Base-by-base conservation (phyloP, 495 filamentous ascomycete species). In the Oidiodendron maius region DNA sequence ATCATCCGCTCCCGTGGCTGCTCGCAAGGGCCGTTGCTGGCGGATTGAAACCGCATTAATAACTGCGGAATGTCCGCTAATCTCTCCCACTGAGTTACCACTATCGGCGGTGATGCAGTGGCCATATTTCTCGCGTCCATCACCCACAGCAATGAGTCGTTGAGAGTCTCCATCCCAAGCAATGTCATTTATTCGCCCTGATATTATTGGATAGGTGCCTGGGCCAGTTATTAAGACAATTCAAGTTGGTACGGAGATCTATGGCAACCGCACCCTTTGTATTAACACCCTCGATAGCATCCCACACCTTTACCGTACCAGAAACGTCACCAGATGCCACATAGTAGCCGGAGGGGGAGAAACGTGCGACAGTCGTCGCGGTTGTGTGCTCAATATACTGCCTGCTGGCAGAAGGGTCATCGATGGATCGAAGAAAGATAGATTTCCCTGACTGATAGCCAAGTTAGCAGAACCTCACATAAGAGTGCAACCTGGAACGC, bases 121-220 rank as follows among this genome's bases (percentile, higher is more conserved):
- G 13, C 93, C 94, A 65, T 85, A 95, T 44, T 87, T 79, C 65
- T 97, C 89, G 62, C 91, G 91, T 13, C 93, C 93, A 49, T 96
- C 84, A 18, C 93, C 93, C 16, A 97, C 94, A 9, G 91, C 94
- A 52, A 96, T 95, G 43, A 98, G 86, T 20, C 93, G 84, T 69
- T 96, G 90, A 41, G 86, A 91, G 64, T 98, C 93, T 39, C 91
- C 94, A 63, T 97, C 93, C 91, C 93, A 98, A 10, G 91, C 89
- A 40, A 98, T 72, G 61, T 97, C 93, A 62, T 93, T 93, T 64
- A 98, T 95, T 39, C 87, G 83, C 25, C 93, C 94, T 43, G 88
- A 91, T 55, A 97, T 89, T 63, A 96, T 96, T 52, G 80, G 78
- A 65, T 95, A 97, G 64, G 45, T 91, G 84, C 75, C 15, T 35